Evolutionary conservation across 257 asterid genomes (phyloP), one percentile per base, ranked within the genome.

Genomic region (Coffea eugenioides): DNA sequence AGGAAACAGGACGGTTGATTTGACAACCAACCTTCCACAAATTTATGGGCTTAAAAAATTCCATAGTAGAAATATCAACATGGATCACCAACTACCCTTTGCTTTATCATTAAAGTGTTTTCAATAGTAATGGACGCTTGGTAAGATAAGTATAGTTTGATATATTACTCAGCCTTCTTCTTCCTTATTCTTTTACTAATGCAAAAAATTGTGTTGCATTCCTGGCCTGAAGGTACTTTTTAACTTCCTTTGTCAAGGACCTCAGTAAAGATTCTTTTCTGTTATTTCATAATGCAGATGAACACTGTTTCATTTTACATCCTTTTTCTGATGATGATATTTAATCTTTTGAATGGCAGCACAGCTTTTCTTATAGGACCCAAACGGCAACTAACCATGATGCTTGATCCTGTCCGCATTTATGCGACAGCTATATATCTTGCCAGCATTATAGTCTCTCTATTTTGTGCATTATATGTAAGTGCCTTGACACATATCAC

Each of bases 321-420:
- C 65, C 16, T 70, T 71, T 80, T 73, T 77, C 64, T 41, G 75
- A 71, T 82, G 82, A 88, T 88, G 82, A 90, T 66, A 79, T 69
- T 57, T 75, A 75, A 66, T 70, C 57, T 82, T 88, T 81, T 80
- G 73, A 84, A 88, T 90, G 94, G 89, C 99, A 95, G 99, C 97
- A 95, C 99, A 93, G 97, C 90, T 80, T 95, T 95, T 83, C 98
- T 95, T 62, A 93, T 95, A 81, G 99, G 99, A 81, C 98, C 99
- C 82, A 92, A 91, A 90, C 86, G 98, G 83, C 99, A 95, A 89
- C 88, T 87, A 80, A 86, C 98, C 31, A 90, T 95, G 99, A 95
- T 95, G 99, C 93, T 95, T 76, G 99, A 95, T 84, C 97, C 97
- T 77, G 96, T 84, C 74, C 97, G 99, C 62, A 91, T 95, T 77